A percentile compares a stretch with the other conserved stretches of the same genome.
phyloP scores from a whole-genome alignment of 345 rosid species.

The Durio zibethinus region DNA sequence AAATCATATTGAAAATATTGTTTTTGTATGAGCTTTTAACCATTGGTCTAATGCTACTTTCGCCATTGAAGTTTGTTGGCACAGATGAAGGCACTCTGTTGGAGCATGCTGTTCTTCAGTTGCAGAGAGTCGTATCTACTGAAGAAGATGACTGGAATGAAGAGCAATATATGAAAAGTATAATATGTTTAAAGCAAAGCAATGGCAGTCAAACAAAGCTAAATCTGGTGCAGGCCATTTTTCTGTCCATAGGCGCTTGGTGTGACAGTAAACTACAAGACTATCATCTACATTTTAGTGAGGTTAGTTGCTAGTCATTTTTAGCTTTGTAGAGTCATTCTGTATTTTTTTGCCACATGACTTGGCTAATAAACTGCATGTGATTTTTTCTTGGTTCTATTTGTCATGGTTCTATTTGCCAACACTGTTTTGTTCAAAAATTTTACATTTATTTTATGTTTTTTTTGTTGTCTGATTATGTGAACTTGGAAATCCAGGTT shows the following conservation, averaged over 20 bases:
- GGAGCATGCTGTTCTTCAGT: slow-evolving; percentile 51
- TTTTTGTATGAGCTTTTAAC: not conserved
- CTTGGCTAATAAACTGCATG: not conserved
- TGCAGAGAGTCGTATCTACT: slow-evolving; percentile 47
- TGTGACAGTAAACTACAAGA: slow-evolving; percentile 73
- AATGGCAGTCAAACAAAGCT: slow-evolving; percentile 38
- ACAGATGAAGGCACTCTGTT: slow-evolving; percentile 70
- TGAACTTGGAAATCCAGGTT: not conserved
- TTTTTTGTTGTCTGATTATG: not conserved
- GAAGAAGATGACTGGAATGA: slow-evolving; percentile 51
- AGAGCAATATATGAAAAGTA: slow-evolving; percentile 49
- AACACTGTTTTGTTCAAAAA: not conserved
- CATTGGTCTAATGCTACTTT: slow-evolving; percentile 21
- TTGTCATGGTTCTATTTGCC: slow-evolving; percentile 2
- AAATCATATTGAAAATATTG: not conserved
- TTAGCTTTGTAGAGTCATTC: not conserved
- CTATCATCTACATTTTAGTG: slow-evolving; percentile 77
- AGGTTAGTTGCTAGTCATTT: slow-evolving; percentile 49
- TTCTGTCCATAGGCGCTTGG: slow-evolving; percentile 61
- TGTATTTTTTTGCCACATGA: slow-evolving; percentile 1
- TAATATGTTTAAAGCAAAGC: slow-evolving; percentile 51
- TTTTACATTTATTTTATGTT: not conserved
- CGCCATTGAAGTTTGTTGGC: slow-evolving; percentile 58
- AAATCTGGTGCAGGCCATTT: slow-evolving; percentile 53
- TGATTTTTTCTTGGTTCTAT: not conserved